A percentile compares a stretch with the other conserved stretches of the same genome.
These are phyloP conservation scores for Agrocybe chaxingu DNA, from an alignment of 768 basidiomycete species.

Conservation along the genomic window DNA sequence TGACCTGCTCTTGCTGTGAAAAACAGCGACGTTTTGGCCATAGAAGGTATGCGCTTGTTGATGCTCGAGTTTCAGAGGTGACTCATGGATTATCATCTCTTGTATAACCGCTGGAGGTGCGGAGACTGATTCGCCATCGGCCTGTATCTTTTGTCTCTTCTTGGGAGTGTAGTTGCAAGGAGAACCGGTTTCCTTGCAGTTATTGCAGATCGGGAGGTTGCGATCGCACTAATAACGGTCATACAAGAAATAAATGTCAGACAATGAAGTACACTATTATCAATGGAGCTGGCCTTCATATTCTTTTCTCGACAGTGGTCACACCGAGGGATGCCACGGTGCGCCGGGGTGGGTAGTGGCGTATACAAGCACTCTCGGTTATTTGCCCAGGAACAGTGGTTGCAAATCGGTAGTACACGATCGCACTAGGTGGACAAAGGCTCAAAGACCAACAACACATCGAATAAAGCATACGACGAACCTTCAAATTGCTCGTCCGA, in stretches of 20 bases:
- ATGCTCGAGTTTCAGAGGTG: no score
- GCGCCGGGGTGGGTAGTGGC: constrained; percentile 70
- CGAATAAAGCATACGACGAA: constrained; percentile 27
- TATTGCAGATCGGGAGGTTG: constrained; percentile 68
- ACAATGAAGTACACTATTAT: background rate
- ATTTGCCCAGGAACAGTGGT: constrained; percentile 65
- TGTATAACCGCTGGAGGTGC: background rate
- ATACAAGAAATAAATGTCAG: background rate
- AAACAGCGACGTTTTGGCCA: constrained; percentile 43
- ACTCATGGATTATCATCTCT: constrained; percentile 2
- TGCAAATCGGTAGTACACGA: constrained; percentile 66
- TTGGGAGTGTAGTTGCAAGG: constrained; percentile 75
- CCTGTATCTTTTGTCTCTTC: constrained; percentile 46
- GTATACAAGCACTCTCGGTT: constrained; percentile 71
- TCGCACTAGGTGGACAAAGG: constrained; percentile 48
- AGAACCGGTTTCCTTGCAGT: constrained; percentile 50
- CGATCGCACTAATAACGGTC: constrained; percentile 55
- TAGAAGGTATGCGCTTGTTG: constrained; percentile 36
- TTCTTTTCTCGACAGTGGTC: constrained; percentile 68
- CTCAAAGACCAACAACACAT: constrained; percentile 9
- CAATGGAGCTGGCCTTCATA: constrained; percentile 48
- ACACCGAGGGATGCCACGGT: constrained; percentile 71
- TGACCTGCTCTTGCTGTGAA: constrained; percentile 23
- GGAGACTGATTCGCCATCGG: constrained; percentile 6
- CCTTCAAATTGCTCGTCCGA: constrained; percentile 69